These are phyloP conservation scores for Penicillium paradoxum DNA, from an alignment of 495 filamentous ascomycete species.

Conservation along the genomic window DNA sequence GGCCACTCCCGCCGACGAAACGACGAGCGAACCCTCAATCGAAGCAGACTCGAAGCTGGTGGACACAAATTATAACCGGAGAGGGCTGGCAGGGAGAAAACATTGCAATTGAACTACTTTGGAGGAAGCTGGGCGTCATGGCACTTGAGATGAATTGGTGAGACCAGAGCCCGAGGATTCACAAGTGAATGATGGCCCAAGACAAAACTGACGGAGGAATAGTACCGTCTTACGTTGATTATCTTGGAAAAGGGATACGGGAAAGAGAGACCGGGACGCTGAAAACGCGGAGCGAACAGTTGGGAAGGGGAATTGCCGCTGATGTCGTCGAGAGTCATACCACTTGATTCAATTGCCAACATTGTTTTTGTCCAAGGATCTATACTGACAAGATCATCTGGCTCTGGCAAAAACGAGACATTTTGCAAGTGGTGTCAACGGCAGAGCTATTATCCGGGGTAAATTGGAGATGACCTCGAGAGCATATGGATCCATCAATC, in stretches of 20 bases:
- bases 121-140: not conserved
- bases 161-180: not conserved
- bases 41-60: too few species aligned
- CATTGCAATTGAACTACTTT: not conserved
- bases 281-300: not conserved
- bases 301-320: not conserved
- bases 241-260: not conserved
- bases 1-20: too few species aligned
- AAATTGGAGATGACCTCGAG: too few species aligned
- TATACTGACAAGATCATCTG: too few species aligned
- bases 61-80: not conserved
- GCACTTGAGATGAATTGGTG: not conserved
- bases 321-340: not conserved
- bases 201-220: not conserved
- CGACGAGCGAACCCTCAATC: too few species aligned
- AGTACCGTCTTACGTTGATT: not conserved
- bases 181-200: not conserved
- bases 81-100: not conserved
- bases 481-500: not conserved
- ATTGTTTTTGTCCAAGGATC: too few species aligned
- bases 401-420: too few species aligned
- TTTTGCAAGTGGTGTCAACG: too few species aligned
- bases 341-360: not conserved
- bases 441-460: too few species aligned
- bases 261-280: not conserved